Conservation (phyloP, 345 rosid species). For the Eucalyptus regnans region DNA sequence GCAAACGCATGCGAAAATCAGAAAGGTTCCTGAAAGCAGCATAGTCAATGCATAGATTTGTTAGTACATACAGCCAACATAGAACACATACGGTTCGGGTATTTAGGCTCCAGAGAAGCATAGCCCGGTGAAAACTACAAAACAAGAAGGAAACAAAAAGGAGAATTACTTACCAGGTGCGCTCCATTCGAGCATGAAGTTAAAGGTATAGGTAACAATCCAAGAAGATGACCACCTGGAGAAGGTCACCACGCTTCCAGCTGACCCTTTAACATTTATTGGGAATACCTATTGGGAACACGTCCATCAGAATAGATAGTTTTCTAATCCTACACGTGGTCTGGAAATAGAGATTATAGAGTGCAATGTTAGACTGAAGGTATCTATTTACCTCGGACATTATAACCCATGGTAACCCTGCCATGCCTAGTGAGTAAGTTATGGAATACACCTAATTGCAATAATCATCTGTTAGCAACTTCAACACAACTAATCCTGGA, state of each 20-base stretch:
- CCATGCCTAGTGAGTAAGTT: background rate
- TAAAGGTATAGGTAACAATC: constrained; percentile 28
- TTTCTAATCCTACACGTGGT: background rate
- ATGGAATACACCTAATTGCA: constrained; percentile 17
- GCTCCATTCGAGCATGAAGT: constrained; percentile 36
- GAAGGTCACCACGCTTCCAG: constrained; percentile 36
- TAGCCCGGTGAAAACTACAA: background rate
- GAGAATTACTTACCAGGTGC: constrained; percentile 11
- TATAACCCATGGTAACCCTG: background rate
- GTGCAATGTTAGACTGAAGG: background rate
- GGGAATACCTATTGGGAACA: background rate
- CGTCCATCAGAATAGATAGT: background rate
- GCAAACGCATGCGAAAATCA: background rate
- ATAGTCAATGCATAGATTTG: background rate
- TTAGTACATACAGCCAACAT: background rate
- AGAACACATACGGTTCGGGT: background rate
- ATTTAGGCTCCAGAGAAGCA: background rate
- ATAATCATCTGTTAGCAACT: background rate
- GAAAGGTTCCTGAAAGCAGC: constrained; percentile 13
- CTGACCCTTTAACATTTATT: constrained; percentile 26
- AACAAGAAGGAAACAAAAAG: background rate
- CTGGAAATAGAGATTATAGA: background rate
- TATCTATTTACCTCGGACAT: constrained; percentile 51
- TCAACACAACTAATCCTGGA: background rate
- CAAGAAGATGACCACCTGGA: constrained; percentile 38